Conservation (phyloP, 2,329 filamentous ascomycete genomes). For the Talaromyces sp. region DNA sequence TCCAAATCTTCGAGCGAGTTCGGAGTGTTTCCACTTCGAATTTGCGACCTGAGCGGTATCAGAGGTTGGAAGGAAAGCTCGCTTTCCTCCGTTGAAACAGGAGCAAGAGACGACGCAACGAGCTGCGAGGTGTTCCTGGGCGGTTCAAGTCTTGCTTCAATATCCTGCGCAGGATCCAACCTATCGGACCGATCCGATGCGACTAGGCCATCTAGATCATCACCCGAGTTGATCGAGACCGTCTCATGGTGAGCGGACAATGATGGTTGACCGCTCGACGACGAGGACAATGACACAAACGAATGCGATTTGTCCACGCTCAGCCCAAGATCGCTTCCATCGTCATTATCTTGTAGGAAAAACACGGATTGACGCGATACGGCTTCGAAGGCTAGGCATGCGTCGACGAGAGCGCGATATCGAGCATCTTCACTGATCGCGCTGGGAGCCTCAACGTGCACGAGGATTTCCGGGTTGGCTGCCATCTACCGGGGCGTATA, state of each 20-base stretch:
- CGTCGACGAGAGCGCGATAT: conserved; percentile 38
- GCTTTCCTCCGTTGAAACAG: conserved; percentile 6
- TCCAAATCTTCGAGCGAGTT: not conserved
- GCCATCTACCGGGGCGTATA: conserved; percentile 11
- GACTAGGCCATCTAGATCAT: conserved; percentile 15
- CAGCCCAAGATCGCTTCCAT: not conserved
- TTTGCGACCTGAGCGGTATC: not conserved
- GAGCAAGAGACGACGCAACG: not conserved
- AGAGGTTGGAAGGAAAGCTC: conserved; percentile 13
- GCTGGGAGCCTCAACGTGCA: conserved; percentile 41
- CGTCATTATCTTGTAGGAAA: not conserved
- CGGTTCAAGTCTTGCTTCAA: not conserved
- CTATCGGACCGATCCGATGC: not conserved
- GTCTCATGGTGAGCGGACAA: not conserved
- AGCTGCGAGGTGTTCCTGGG: not conserved
- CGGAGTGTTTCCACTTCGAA: not conserved
- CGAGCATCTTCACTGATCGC: conserved; percentile 35
- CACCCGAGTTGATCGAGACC: conserved; percentile 14
- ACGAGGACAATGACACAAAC: not conserved
- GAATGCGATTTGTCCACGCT: conserved; percentile 7
- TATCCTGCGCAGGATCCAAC: not conserved
- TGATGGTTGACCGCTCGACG: not conserved
- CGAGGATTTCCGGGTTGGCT: conserved; percentile 35
- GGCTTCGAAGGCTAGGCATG: conserved; percentile 34
- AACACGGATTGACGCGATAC: conserved; percentile 24